These are phyloP conservation scores for Podospora appendiculata DNA, from an alignment of 495 filamentous ascomycete species.

Conservation along the genomic window DNA sequence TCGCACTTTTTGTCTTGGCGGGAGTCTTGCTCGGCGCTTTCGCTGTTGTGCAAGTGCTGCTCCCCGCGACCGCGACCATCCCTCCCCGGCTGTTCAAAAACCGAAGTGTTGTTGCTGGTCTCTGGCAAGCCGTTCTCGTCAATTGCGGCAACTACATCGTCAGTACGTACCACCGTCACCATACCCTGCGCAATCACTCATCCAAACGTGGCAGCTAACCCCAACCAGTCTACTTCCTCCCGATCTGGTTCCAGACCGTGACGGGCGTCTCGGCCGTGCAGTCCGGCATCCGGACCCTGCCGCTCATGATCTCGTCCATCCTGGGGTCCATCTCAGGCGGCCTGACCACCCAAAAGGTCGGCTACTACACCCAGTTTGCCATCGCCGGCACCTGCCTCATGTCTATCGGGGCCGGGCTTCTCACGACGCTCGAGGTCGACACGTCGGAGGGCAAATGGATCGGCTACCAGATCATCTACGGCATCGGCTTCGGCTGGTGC, in stretches of 20 bases:
- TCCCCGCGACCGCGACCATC: neutral
- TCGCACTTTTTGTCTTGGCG: constrained; percentile 34
- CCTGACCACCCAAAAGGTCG: neutral
- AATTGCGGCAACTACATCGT: neutral
- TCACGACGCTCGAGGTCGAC: constrained; percentile 48
- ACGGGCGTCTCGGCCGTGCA: constrained; percentile 49
- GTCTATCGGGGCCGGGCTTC: constrained; percentile 51
- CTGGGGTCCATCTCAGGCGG: constrained; percentile 46
- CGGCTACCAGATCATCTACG: constrained; percentile 49
- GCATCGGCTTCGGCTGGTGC: constrained; percentile 38
- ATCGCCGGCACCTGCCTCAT: constrained; percentile 42
- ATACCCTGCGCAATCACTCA: neutral
- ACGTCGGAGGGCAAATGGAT: constrained; percentile 48
- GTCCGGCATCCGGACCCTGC: constrained; percentile 60
- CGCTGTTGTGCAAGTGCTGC: constrained; percentile 27
- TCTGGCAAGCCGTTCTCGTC: neutral
- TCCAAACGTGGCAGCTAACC: neutral
- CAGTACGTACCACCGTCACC: neutral
- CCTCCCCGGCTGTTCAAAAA: neutral
- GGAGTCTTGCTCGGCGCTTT: constrained; percentile 34
- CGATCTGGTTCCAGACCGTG: constrained; percentile 64
- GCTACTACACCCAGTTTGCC: constrained; percentile 42
- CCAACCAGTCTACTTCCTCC: constrained; percentile 18
- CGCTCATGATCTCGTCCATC: constrained; percentile 51
- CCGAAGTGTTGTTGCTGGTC: neutral